Base-by-base conservation (phyloP, 1,139 yeast species). In the Debaryomyces coudertii region DNA sequence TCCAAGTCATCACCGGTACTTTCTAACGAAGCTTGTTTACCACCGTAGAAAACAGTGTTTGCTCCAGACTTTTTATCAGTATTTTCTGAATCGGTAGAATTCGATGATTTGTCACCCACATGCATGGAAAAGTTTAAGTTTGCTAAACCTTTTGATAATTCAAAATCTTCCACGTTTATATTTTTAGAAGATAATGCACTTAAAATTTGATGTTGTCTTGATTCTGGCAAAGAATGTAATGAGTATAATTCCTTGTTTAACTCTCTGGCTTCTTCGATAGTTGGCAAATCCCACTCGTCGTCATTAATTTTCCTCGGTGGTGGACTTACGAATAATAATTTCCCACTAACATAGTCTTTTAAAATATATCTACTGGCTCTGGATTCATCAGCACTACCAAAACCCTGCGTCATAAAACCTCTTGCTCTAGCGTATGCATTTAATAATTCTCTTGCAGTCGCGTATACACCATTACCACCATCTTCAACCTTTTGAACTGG, bases 341-440 rank as follows among this genome's bases (percentile, higher is more conserved):
- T 92, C 53, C 98, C 99, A 62, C 82, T 89, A 35, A 95, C 97
- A 58, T 90, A 93, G 68, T 95, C 99, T 69, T 95, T 95, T 60
- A 95, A 76, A 48, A 95, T 82, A 55, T 89, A 88, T 65, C 99
- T 80, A 25, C 97, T 85, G 14, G 99, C 97, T 66, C 99, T 80
- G 40, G 96, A 85, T 66, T 92, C 96, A 74, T 95, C 99, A 4
- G 99, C 98, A 54, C 92, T 83, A 60, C 98, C 98, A 63, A 87
- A 90, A 58, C 96, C 96, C 65, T 93, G 97, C 0, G 97, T 88
- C 96, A 90, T 92, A 65, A 83, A 93, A 57, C 99, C 99, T 68
- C 99, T 82, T 1, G 98, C 95, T 69, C 96, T 80, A 5, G 98
- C 99, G 64, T 93, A 95, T 0, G 98, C 95, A 48, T 84, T 87